A percentile compares a stretch with the other conserved stretches of the same genome.
Conservation (phyloP, 2,329 filamentous ascomycete genomes). For the Ceratocystis destructans region DNA sequence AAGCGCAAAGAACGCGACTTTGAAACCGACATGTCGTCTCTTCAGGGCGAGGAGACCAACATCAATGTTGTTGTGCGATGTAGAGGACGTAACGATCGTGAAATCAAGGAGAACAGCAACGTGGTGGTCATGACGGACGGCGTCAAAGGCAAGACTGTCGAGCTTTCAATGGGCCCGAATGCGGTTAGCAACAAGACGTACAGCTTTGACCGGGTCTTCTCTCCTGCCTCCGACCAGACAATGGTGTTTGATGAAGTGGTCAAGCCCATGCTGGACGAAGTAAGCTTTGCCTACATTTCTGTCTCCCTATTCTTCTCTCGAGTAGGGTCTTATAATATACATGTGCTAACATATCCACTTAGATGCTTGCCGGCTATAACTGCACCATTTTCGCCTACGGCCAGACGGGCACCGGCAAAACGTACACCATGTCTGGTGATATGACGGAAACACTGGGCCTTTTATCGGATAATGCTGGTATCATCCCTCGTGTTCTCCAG, state of each 20-base stretch:
- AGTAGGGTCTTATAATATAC: background rate
- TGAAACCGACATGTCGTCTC: slow-evolving; percentile 43
- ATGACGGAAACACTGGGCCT: slow-evolving; percentile 79
- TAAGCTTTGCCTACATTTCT: slow-evolving; percentile 30
- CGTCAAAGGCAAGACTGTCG: slow-evolving; percentile 70
- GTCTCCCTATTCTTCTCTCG: too few relatives aligned
- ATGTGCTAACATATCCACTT: slow-evolving; percentile 7
- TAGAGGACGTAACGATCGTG: slow-evolving; percentile 79
- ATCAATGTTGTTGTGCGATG: slow-evolving; percentile 96
- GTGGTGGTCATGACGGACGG: slow-evolving; percentile 81
- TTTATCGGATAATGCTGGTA: slow-evolving; percentile 81
- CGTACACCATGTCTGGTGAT: slow-evolving; percentile 98
- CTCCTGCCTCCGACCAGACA: slow-evolving; percentile 79
- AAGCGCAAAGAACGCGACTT: slow-evolving; percentile 86
- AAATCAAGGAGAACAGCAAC: slow-evolving; percentile 86
- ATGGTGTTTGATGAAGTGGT: slow-evolving; percentile 96
- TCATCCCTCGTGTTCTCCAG: slow-evolving; percentile 83
- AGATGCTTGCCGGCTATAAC: slow-evolving; percentile 92
- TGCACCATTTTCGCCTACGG: slow-evolving; percentile 98
- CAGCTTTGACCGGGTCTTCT: slow-evolving; percentile 93
- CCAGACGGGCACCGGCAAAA: slow-evolving; percentile 95
- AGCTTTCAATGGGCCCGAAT: slow-evolving; percentile 83
- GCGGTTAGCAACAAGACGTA: slow-evolving; percentile 93
- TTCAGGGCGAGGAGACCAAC: slow-evolving; percentile 68
- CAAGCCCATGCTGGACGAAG: slow-evolving; percentile 82